Conservation (phyloP, 1,139 yeast genomes). For the Yamadazyma sp. region DNA sequence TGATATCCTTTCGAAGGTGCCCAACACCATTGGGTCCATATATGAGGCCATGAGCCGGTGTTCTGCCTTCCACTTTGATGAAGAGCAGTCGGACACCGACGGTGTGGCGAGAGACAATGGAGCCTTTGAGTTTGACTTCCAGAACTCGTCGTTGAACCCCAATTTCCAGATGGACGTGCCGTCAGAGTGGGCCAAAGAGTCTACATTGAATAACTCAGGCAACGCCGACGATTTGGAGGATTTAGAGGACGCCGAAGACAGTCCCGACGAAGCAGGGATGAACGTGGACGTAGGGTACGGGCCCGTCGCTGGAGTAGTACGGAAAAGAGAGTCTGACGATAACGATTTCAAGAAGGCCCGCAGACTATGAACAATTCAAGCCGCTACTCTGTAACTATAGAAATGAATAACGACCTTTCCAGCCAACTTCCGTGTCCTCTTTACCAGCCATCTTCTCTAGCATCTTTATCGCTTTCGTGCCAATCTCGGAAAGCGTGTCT, state of each 20-base stretch:
- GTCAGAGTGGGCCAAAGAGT: conserved; percentile 20
- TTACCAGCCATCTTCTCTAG: too few relatives aligned
- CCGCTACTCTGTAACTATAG: not conserved
- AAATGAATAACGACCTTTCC: not conserved
- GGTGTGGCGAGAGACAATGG: conserved; percentile 21
- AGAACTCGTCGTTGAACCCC: conserved; percentile 9
- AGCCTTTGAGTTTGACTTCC: conserved; percentile 14
- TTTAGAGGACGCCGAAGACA: conserved; percentile 17
- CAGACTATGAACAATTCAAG: not conserved
- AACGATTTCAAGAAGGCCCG: conserved; percentile 10
- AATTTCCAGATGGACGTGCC: conserved; percentile 20
- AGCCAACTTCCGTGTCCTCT: too few relatives aligned
- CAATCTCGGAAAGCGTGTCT: too few relatives aligned
- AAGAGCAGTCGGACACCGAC: conserved; percentile 21
- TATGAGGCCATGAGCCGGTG: conserved; percentile 40
- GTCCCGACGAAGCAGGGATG: conserved; percentile 40
- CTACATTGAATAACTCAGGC: conserved; percentile 25
- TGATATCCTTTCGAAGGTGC: conserved; percentile 6
- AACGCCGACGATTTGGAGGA: conserved; percentile 39
- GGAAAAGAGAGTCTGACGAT: conserved; percentile 26
- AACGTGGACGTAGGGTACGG: conserved; percentile 44
- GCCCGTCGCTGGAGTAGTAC: conserved; percentile 34
- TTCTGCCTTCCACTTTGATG: conserved; percentile 38
- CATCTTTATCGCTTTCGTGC: too few relatives aligned
- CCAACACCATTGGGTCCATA: conserved; percentile 17